phyloP scores from a whole-genome alignment of 139 green algal genomes.

The Auxenochlorella pyrenoidosa region DNA sequence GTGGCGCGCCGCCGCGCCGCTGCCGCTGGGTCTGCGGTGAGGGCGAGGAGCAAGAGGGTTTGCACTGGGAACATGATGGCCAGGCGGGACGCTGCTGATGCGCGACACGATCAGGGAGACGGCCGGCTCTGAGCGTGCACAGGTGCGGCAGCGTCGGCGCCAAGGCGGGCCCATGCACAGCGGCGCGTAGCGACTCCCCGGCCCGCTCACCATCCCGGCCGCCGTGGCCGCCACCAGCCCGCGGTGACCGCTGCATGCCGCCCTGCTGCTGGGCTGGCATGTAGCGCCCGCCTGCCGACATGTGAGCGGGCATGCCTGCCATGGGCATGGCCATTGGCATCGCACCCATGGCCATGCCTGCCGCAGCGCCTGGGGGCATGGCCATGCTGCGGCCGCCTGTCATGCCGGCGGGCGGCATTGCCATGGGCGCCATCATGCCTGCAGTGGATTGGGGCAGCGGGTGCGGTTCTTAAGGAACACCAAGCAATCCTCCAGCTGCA shows the following conservation, averaged over 20 bases:
- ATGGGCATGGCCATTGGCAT: neutral
- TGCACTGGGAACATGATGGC: neutral
- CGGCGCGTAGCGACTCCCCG: neutral
- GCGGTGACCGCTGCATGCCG: neutral
- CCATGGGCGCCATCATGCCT: slow-evolving; percentile 8
- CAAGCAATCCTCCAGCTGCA: too few species aligned
- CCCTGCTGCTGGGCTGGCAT: neutral
- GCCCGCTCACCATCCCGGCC: neutral
- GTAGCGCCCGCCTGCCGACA: neutral
- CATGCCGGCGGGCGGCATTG: neutral
- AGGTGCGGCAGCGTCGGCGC: too few species aligned
- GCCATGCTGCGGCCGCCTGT: neutral
- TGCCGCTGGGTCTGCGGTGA: neutral
- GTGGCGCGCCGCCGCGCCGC: slow-evolving; percentile 1
- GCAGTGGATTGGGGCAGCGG: too few species aligned
- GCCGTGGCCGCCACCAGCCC: neutral
- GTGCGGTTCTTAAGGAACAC: too few species aligned
- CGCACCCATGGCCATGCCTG: neutral
- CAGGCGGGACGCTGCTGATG: neutral
- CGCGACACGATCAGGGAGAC: neutral
- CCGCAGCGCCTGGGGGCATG: neutral
- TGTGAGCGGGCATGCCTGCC: neutral
- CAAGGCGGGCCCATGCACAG: too few species aligned
- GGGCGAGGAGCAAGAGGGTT: too few species aligned
- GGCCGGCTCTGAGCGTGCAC: too few species aligned